Evolutionary conservation across 148 eudicot genomes (phyloP), one percentile per base, ranked within the genome.

Genomic region (Agrostemma githago): DNA sequence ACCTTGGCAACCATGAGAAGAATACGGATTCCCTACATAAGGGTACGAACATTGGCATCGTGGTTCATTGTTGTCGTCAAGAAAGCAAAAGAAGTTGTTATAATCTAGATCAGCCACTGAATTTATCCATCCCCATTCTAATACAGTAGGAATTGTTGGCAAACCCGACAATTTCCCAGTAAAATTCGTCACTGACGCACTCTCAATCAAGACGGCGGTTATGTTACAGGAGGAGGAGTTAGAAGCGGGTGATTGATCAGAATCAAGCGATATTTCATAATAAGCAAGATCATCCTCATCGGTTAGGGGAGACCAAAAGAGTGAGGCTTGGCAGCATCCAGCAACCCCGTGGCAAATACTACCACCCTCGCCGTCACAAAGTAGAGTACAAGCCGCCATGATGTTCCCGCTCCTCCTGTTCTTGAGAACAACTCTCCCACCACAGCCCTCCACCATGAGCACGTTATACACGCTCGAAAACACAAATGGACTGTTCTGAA

Each of bases 381-480:
- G 5, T 40, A 79, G 76, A 56, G 71, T 34, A 66, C 83, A 80
- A 16, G 73, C 73, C n/a, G 76, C 42, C 62, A 76, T 10, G 48
- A 66, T 53, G 4, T 17, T 12, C 0, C 53, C 63, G 6, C 12
- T 26, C 39, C 74, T 48, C 34, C 34, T 26, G 19, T n/a, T 44
- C 68, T 64, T 71, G 41, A 80, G 20, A 5, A 77, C 73, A 44
- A 68, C 74, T 19, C 77, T 76, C 34, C 74, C 78, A 0, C 63
- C 51, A n/a, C 83, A 76, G 16, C 83, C 83, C 41, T 68, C 41
- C 8, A 78, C 77, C 34, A 48, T 41, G 58, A 80, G 58, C 48
- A 54, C 14, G 63, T 43, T 77, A 20, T 69, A n/a, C 60, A 17
- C 43, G 53, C 51, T 54, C 6, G 80, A 76, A 72, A 72, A 79